Percentiles rank a stretch among this genome's conserved stretches.
phyloP scores from a whole-genome alignment of 352 stramenopile species.

The Peronospora belbahrii region DNA sequence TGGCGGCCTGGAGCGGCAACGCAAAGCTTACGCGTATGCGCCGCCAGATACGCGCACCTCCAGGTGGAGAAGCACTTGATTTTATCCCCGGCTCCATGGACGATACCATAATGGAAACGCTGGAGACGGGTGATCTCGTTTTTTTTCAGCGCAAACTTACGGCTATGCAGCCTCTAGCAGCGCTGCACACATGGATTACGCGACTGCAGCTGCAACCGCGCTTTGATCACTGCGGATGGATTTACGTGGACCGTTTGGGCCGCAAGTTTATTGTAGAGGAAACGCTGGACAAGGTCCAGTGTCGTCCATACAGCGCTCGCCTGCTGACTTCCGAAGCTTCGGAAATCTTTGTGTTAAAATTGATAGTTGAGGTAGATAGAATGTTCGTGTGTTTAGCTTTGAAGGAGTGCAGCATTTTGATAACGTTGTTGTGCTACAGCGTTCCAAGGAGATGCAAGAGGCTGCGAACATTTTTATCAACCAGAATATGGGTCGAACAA shows the following conservation, averaged over 20 bases:
- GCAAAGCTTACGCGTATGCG: slow-evolving; percentile 45
- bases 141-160: slow-evolving; percentile 72
- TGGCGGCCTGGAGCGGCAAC: slow-evolving; percentile 66
- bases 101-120: slow-evolving; percentile 80
- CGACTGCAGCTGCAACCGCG: slow-evolving; percentile 46
- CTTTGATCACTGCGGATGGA: slow-evolving; percentile 76
- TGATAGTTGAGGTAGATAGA: slow-evolving; percentile 39
- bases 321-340: slow-evolving; percentile 59
- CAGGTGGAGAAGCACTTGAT: slow-evolving; percentile 33
- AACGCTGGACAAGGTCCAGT: slow-evolving; percentile 70
- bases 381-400: background rate
- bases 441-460: slow-evolving; percentile 59
- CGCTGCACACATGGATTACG: slow-evolving; percentile 57
- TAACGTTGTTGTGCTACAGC: slow-evolving; percentile 20
- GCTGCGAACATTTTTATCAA: slow-evolving; percentile 48
- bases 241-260: slow-evolving; percentile 74
- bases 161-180: slow-evolving; percentile 60
- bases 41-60: slow-evolving; percentile 27
- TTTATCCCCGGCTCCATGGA: slow-evolving; percentile 80
- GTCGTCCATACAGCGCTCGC: slow-evolving; percentile 66
- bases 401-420: background rate
- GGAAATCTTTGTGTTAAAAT: slow-evolving; percentile 72
- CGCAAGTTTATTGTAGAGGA: slow-evolving; percentile 83
- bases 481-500: slow-evolving; percentile 40
- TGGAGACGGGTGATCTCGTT: slow-evolving; percentile 77